Base-by-base conservation (phyloP, 495 filamentous ascomycete species). In the Lasiosphaeria miniovina region DNA sequence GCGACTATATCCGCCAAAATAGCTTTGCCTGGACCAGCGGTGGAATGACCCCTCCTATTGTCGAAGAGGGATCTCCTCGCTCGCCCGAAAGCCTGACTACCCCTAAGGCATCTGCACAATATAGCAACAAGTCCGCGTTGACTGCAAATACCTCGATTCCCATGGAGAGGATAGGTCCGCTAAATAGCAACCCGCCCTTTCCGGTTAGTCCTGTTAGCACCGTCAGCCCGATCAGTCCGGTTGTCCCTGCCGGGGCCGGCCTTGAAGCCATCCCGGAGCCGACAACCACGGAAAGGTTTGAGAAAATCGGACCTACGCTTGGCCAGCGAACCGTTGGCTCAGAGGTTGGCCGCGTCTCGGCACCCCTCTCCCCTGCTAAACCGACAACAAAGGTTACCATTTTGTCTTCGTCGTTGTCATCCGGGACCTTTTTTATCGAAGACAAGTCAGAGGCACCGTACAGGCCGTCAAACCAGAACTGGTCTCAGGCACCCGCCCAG, bases 1-100 rank as follows among this genome's bases (percentile, higher is more conserved):
- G 60, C 17, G 79, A 82, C 54, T 63, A 71, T 34, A 43, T 62
- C 14, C 72, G 72, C 36, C 63, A 67, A 35, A 61, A 55, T 31
- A 75, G 59, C 55, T 62, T 69, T 3, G 69, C 75, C n/a, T 68
- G 71, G 6, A 55, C 68, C 11, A 74, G 65, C 36, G 73, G 75
- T 54, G 64, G 71, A 3, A 71, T 70, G 34, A 77, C 77, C n/a
- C 72, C 79, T 11, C 68, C 75, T 0, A 71, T 75, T 32, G 58
- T 65, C 1, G 79, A 81, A 50, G 75, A 77, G 48, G 50, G 49
- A 14, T 43, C 52, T 32, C 62, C 46, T 36, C 60, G 57, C n/a
- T 52, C 55, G 17, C 51, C 64, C 1, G 70, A 69, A 17, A 61
- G 62, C 48, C 41, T 49, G 32, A 61, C 56, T 41, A 41, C 63